Evolutionary conservation across 2,329 filamentous ascomycete species (phyloP).

Genomic region (Arachnomyces sp.): DNA sequence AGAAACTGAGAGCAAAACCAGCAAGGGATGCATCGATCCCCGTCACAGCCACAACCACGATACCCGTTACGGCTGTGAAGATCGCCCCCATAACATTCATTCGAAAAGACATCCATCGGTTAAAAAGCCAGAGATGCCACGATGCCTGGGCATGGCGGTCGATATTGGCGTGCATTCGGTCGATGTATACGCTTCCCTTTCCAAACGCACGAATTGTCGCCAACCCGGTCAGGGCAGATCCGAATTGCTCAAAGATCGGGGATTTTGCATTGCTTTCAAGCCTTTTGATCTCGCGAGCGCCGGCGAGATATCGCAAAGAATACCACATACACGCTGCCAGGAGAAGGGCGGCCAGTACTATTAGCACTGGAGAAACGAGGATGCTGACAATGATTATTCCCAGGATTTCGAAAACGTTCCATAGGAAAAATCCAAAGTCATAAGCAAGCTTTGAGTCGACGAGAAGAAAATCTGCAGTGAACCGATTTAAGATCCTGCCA

Average conservation of each 20-base stretch:
- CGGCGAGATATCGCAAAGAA: conserved; percentile 57
- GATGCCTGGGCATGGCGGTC: conserved; percentile 59
- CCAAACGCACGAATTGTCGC: conserved; percentile 68
- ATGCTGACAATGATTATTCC: conserved; percentile 59
- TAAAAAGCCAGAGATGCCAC: conserved; percentile 63
- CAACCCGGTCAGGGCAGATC: conserved; percentile 62
- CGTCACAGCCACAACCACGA: conserved; percentile 54
- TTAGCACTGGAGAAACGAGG: conserved; percentile 59
- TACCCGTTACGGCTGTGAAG: conserved; percentile 58
- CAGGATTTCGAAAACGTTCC: conserved; percentile 53
- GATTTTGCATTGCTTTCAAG: conserved; percentile 70
- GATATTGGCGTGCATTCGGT: conserved; percentile 60
- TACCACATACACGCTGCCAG: conserved; percentile 51
- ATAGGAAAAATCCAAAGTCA: conserved; percentile 53
- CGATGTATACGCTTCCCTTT: conserved; percentile 57
- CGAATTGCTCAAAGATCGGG: conserved; percentile 73
- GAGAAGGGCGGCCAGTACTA: conserved; percentile 53
- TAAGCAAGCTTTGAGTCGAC: conserved; percentile 61
- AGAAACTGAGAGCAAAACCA: conserved; percentile 67
- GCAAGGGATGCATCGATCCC: conserved; percentile 61
- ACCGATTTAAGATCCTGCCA: conserved; percentile 67
- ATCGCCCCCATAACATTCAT: conserved; percentile 61
- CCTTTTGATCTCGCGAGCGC: conserved; percentile 65
- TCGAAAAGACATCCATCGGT: conserved; percentile 68
- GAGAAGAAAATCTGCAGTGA: conserved; percentile 67